A percentile compares a stretch with the other conserved stretches of the same genome.
Conservation (phyloP, 2,329 filamentous ascomycete genomes). For the Aspergillus ochraceoroseus region DNA sequence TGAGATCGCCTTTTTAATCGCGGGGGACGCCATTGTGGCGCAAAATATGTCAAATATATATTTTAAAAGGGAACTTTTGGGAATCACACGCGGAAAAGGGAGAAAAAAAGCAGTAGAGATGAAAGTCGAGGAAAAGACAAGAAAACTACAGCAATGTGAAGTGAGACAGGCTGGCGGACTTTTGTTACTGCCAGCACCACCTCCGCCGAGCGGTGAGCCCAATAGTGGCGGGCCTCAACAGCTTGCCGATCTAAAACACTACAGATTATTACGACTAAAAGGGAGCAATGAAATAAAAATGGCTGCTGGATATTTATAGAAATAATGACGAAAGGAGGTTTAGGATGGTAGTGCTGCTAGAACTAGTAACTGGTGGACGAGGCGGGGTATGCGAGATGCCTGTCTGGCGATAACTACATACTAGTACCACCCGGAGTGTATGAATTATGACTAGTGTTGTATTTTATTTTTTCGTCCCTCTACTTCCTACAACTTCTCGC, state of each 20-base stretch:
- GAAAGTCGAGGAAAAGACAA: conserved; percentile 11
- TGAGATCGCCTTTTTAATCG: conserved; percentile 43
- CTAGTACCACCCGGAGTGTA: too few species aligned
- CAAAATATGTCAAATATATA: conserved; percentile 12
- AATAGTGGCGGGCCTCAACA: conserved; percentile 1
- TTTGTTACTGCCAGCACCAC: conserved; percentile 2
- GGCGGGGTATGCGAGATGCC: too few species aligned
- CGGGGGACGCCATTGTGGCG: conserved; percentile 42
- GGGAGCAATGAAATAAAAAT: conserved; percentile 6
- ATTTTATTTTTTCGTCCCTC: too few species aligned
- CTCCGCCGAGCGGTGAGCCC: conserved; percentile 4
- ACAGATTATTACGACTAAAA: too few species aligned
- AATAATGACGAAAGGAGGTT: too few species aligned
- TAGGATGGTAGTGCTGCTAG: too few species aligned
- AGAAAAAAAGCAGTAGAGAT: conserved; percentile 2
- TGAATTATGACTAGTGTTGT: too few species aligned
- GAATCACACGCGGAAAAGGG: not conserved
- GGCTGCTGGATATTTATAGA: too few species aligned
- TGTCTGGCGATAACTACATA: too few species aligned
- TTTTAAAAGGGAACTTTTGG: conserved; percentile 1
- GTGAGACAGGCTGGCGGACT: conserved; percentile 15
- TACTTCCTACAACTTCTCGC: too few species aligned
- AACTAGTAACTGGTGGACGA: too few species aligned
- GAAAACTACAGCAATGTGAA: conserved; percentile 13
- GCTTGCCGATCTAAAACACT: conserved; percentile 5